Conservation (phyloP, 2,329 filamentous ascomycete genomes). For the Eutypella sp. region DNA sequence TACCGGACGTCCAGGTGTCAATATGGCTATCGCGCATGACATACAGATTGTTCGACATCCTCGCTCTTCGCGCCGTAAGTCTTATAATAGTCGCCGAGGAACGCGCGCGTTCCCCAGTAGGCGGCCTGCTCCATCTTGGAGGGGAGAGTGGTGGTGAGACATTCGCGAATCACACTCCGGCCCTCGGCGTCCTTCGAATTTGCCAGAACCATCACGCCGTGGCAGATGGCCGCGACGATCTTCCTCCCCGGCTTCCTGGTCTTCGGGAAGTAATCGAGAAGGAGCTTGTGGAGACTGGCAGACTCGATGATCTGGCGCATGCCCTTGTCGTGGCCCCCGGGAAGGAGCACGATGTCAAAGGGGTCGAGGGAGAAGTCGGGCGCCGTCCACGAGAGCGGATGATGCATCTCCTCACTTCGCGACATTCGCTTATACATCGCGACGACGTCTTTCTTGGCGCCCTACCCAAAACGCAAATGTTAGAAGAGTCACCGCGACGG, state of each 20-base stretch:
- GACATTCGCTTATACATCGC: conserved; percentile 40
- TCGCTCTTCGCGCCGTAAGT: conserved; percentile 48
- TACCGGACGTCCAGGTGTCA: not conserved
- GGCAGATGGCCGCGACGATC: conserved; percentile 44
- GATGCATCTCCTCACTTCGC: conserved; percentile 34
- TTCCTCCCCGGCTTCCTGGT: conserved; percentile 40
- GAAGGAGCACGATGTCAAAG: conserved; percentile 45
- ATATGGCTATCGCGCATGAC: conserved; percentile 8
- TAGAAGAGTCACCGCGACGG: conserved; percentile 1
- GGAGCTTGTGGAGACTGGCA: conserved; percentile 35
- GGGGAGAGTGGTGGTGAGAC: conserved; percentile 44
- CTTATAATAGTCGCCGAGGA: conserved; percentile 53
- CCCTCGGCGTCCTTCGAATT: conserved; percentile 35
- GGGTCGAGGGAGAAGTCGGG: conserved; percentile 37
- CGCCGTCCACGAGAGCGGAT: conserved; percentile 40
- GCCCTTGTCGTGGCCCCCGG: conserved; percentile 49
- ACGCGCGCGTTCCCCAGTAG: conserved; percentile 43
- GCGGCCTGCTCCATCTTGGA: conserved; percentile 43
- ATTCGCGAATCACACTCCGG: conserved; percentile 42
- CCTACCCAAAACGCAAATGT: conserved; percentile 24
- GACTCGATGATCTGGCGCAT: conserved; percentile 49
- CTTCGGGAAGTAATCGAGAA: conserved; percentile 42
- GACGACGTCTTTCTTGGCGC: conserved; percentile 37
- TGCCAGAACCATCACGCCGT: conserved; percentile 47
- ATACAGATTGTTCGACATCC: conserved; percentile 41